phyloP scores from a whole-genome alignment of 495 filamentous ascomycete species.

The Hypomontagnella monticulosa region DNA sequence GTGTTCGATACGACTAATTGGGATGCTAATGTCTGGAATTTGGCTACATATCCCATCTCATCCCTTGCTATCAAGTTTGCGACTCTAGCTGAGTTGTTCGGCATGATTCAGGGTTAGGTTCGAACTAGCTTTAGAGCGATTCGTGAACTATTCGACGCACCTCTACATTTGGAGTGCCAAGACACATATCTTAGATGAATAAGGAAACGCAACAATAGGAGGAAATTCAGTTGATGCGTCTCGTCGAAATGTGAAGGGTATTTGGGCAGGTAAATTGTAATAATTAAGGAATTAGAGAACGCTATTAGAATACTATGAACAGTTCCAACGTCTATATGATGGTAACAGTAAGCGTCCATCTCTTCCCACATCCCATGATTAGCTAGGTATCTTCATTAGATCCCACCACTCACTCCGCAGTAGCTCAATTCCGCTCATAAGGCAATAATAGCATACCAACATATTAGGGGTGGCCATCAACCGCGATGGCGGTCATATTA shows the following conservation, averaged over 20 bases:
- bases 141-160: background rate
- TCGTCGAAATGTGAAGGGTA: too few species aligned
- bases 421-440: background rate
- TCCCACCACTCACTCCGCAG: background rate
- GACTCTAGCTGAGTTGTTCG: conserved; percentile 33
- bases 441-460: too few species aligned
- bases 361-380: conserved; percentile 1
- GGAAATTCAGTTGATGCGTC: too few species aligned
- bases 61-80: conserved; percentile 32
- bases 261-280: background rate
- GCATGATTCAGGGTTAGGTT: conserved; percentile 26
- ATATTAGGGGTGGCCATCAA: conserved; percentile 15
- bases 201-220: too few species aligned
- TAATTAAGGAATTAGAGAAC: background rate
- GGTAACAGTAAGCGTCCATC: background rate
- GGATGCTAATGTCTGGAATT: conserved; percentile 25
- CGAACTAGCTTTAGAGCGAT: background rate
- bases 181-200: too few species aligned
- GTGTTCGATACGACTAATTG: conserved; percentile 26
- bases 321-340: conserved; percentile 21
- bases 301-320: conserved; percentile 1
- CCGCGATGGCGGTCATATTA: conserved; percentile 48
- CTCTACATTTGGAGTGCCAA: background rate
- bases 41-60: conserved; percentile 24
- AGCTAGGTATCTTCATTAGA: background rate